Conservation (phyloP, 305 asterid genomes). For the Solanum hybrid region DNA sequence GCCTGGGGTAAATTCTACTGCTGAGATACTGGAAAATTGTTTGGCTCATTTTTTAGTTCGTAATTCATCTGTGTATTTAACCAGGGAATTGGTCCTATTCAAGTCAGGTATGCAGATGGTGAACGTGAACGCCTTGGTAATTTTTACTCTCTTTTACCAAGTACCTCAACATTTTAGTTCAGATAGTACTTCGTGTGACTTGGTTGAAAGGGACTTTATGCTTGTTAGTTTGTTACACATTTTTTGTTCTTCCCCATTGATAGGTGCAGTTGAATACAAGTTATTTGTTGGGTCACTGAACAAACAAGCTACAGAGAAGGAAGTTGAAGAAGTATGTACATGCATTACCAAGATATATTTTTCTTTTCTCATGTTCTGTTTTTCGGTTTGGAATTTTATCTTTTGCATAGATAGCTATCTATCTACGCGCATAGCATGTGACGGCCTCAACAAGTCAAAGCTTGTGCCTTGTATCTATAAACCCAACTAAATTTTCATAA, state of each 20-base stretch:
- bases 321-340: conserved; percentile 80
- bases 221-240: conserved; percentile 3
- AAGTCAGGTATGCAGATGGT: conserved; percentile 98
- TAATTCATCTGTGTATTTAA: conserved; percentile 17
- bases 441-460: not conserved
- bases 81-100: conserved; percentile 91
- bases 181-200: not conserved
- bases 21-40: conserved; percentile 10
- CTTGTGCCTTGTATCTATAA: not conserved
- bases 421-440: not conserved
- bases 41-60: not conserved
- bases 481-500: not conserved
- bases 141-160: not conserved
- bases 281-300: conserved; percentile 85
- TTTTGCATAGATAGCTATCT: not conserved
- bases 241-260: conserved; percentile 8
- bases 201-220: not conserved
- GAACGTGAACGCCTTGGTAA: conserved; percentile 99
- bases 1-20: conserved; percentile 69
- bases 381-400: not conserved
- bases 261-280: conserved; percentile 90
- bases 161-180: not conserved
- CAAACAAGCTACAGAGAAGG: conserved; percentile 89
- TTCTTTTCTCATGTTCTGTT: not conserved
- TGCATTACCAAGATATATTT: not conserved